Evolutionary conservation across 2,329 filamentous ascomycete species (phyloP).

Genomic region (Ramichloridium luteum): DNA sequence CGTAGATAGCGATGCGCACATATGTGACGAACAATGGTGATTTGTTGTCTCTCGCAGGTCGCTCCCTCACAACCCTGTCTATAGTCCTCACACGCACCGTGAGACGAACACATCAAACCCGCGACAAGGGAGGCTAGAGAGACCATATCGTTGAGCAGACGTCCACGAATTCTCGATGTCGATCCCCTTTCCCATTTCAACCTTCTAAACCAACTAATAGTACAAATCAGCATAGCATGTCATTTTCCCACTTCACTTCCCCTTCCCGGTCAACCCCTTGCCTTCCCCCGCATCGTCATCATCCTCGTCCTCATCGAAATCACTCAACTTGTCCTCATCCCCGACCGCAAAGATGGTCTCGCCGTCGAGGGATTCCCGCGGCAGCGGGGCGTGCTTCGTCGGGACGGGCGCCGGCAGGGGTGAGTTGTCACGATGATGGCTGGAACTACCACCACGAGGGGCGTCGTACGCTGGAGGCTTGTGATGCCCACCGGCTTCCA

Average conservation of each 20-base stretch:
- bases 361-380: conserved; percentile 59
- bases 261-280: conserved; percentile 39
- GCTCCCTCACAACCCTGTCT: too few species aligned
- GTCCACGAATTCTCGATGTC: too few species aligned
- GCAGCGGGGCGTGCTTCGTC: conserved; percentile 36
- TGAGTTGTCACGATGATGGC: conserved; percentile 28
- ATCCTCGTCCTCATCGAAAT: conserved; percentile 48
- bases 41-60: too few species aligned
- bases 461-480: conserved; percentile 30
- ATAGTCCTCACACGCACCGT: too few species aligned
- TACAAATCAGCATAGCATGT: too few species aligned
- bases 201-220: too few species aligned
- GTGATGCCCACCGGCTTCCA: conserved; percentile 23
- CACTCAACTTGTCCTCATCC: conserved; percentile 74
- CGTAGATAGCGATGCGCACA: too few species aligned
- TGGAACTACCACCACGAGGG: conserved; percentile 9
- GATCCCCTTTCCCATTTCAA: too few species aligned
- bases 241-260: conserved; percentile 25
- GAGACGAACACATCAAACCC: too few species aligned
- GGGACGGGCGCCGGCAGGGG: conserved; percentile 42
- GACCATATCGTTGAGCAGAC: too few species aligned
- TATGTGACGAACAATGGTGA: too few species aligned
- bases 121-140: too few species aligned
- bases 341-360: conserved; percentile 95
- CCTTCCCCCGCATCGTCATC: conserved; percentile 27